Evolutionary conservation across 148 eudicot species (phyloP).

Genomic region (Linanthus parryae): DNA sequence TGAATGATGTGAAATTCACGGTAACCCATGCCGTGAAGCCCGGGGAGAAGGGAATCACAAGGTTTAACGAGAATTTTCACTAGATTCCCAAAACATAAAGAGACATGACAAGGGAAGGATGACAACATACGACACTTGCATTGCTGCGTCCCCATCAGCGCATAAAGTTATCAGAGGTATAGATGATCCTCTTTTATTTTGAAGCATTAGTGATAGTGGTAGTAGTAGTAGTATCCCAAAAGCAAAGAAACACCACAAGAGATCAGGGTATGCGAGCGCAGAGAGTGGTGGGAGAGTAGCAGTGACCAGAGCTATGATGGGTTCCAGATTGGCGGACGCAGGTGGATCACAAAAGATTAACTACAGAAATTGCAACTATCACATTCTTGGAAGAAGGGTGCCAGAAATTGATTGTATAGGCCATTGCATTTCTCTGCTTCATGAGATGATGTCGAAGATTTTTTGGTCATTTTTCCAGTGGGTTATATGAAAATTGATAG

Average conservation of each 20-base stretch:
- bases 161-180: conserved; percentile 70
- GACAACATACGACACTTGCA: conserved; percentile 75
- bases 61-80: conserved; percentile 74
- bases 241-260: conserved; percentile 56
- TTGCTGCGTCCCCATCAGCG: conserved; percentile 49
- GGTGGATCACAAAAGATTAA: conserved; percentile 91
- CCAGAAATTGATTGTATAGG: too few species aligned
- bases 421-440: too few species aligned
- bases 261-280: conserved; percentile 74
- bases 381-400: too few species aligned
- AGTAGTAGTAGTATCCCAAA: conserved; percentile 46
- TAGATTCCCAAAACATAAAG: conserved; percentile 86
- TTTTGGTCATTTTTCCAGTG: too few species aligned
- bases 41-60: conserved; percentile 82
- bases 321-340: conserved; percentile 60
- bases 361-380: too few species aligned
- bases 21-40: conserved; percentile 94
- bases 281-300: conserved; percentile 99
- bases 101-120: conserved; percentile 66
- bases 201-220: conserved; percentile 90
- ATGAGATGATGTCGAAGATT: too few species aligned
- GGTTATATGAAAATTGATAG: too few species aligned
- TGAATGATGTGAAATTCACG: conserved; percentile 81
- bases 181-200: conserved; percentile 87
- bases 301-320: conserved; percentile 69